Conservation (phyloP, 805 yeast species). For the Priceomyces carsonii region DNA sequence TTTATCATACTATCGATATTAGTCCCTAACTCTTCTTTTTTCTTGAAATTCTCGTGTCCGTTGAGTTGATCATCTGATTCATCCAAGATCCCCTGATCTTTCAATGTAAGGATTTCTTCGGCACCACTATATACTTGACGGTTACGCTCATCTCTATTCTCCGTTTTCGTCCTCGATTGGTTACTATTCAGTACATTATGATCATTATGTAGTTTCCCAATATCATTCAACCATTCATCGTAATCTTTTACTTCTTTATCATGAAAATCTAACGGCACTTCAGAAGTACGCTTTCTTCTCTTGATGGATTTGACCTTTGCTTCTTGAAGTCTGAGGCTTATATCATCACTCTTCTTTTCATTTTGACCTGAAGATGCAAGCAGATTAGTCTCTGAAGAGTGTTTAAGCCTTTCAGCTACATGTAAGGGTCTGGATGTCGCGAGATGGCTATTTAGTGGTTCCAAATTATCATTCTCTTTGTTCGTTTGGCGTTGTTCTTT, state of each 20-base stretch:
- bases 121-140: constrained; percentile 16
- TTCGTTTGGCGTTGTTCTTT: constrained; percentile 1
- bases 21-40: constrained; percentile 26
- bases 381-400: too few relatives aligned
- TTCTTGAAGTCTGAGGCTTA: constrained; percentile 14
- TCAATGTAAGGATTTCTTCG: constrained; percentile 57
- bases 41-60: constrained; percentile 25
- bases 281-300: constrained; percentile 20
- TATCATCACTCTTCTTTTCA: constrained; percentile 14
- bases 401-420: too few relatives aligned
- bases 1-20: constrained; percentile 23
- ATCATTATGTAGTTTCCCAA: too few relatives aligned
- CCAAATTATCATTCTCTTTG: too few relatives aligned
- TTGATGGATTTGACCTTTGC: constrained; percentile 22
- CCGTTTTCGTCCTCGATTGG: constrained; percentile 1
- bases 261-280: constrained; percentile 23
- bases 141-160: neutral
- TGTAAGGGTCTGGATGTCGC: too few relatives aligned
- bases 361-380: too few relatives aligned
- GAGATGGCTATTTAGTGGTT: too few relatives aligned
- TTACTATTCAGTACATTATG: too few relatives aligned
- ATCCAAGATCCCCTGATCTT: constrained; percentile 44
- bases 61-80: constrained; percentile 27
- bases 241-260: too few relatives aligned
- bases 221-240: constrained; percentile 42